Evolutionary conservation across 495 filamentous ascomycete genomes (phyloP).

Genomic region (Geopyxis carbonaria): DNA sequence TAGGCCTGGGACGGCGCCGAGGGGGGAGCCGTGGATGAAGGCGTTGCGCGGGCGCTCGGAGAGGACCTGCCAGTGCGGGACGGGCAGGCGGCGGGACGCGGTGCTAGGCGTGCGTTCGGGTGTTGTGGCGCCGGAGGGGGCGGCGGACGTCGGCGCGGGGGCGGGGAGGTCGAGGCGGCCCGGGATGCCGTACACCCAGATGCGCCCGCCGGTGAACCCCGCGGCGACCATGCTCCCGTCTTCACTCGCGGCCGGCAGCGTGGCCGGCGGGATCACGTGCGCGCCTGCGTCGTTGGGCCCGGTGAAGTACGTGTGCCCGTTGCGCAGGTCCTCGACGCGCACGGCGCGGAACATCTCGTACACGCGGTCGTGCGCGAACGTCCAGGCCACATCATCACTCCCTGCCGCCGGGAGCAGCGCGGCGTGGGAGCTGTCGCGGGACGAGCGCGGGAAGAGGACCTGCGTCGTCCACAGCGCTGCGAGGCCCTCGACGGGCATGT

Average conservation of each 20-base stretch:
- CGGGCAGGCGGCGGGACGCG: slow-evolving; percentile 12
- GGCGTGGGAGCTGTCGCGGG: slow-evolving; percentile 58
- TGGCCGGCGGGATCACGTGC: slow-evolving; percentile 37
- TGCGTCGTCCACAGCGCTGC: slow-evolving; percentile 78
- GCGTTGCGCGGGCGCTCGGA: slow-evolving; percentile 48
- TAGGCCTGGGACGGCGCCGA: slow-evolving; percentile 39
- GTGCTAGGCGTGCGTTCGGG: slow-evolving; percentile 15
- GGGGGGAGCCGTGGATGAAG: slow-evolving; percentile 41
- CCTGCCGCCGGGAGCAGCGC: slow-evolving; percentile 47
- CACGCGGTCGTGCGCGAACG: slow-evolving; percentile 60
- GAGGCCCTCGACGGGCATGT: slow-evolving; percentile 44
- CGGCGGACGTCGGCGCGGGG: slow-evolving; percentile 27
- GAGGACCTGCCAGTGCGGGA: slow-evolving; percentile 54
- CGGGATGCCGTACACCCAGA: slow-evolving; percentile 71
- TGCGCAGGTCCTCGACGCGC: slow-evolving; percentile 51
- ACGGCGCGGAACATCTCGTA: slow-evolving; percentile 65
- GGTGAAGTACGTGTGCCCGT: slow-evolving; percentile 69
- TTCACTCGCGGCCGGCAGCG: slow-evolving; percentile 48
- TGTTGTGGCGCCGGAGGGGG: slow-evolving; percentile 21
- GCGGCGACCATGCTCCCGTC: slow-evolving; percentile 58
- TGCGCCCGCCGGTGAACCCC: slow-evolving; percentile 51
- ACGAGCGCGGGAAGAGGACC: slow-evolving; percentile 67
- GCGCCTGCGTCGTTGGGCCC: slow-evolving; percentile 40
- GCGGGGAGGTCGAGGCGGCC: slow-evolving; percentile 44
- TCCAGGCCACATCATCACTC: slow-evolving; percentile 61